A percentile compares a stretch with the other conserved stretches of the same genome.
phyloP scores from a whole-genome alignment of 805 yeast genomes.

The Ascoidea asiatica region DNA sequence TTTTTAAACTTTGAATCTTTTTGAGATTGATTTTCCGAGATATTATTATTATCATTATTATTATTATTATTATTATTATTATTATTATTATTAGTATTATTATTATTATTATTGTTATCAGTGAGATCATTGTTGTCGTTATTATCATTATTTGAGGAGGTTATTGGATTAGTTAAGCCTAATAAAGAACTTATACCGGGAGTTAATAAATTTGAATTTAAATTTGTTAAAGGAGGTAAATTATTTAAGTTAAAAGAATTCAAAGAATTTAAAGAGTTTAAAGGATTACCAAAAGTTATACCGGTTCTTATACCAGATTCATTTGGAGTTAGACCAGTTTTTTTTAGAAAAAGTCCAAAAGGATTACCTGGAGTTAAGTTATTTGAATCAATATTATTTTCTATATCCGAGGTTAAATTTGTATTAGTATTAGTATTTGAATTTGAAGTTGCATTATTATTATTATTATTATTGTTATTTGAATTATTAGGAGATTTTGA shows the following conservation, averaged over 20 bases:
- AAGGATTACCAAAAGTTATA: slow-evolving; percentile 58
- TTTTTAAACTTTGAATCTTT: neutral
- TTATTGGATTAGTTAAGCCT: no score
- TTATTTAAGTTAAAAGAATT: slow-evolving; percentile 23
- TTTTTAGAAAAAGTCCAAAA: neutral
- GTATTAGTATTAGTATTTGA: neutral
- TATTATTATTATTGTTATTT: neutral
- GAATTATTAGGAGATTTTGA: neutral
- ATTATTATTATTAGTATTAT: neutral
- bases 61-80: slow-evolving; percentile 6
- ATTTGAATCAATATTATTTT: slow-evolving; percentile 1
- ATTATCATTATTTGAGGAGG: slow-evolving; percentile 1
- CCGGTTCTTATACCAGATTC: slow-evolving; percentile 65
- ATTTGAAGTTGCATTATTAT: neutral
- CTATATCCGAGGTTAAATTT: slow-evolving; percentile 2
- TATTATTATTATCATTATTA: slow-evolving; percentile 2
- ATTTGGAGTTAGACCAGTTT: slow-evolving; percentile 63
- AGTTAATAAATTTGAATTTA: slow-evolving; percentile 31
- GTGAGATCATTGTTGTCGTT: neutral
- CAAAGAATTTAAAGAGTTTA: no score
- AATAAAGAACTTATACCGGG: slow-evolving; percentile 26
- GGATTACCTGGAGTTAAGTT: slow-evolving; percentile 4
- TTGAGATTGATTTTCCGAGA: neutral
- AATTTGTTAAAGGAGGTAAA: slow-evolving; percentile 23
- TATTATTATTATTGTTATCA: neutral